Conservation (phyloP, 176 grass and related monocot species). For the Triticum turgidum region DNA sequence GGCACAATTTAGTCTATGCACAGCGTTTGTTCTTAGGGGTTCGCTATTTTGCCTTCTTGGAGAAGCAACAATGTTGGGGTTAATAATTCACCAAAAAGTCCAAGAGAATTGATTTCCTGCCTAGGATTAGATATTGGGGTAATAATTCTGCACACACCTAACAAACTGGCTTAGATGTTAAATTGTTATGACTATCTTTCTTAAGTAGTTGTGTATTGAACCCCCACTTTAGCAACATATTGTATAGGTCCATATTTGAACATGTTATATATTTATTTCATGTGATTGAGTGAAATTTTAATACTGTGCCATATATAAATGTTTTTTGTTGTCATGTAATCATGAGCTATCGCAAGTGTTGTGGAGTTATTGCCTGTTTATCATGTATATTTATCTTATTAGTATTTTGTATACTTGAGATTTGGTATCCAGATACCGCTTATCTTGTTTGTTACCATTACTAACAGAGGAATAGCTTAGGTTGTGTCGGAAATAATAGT, state of each 20-base stretch:
- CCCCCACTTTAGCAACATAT: not conserved
- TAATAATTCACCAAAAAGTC: not conserved
- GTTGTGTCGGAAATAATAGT: not conserved
- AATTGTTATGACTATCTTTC: not conserved
- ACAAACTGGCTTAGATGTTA: not conserved
- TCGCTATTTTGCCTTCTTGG: not conserved
- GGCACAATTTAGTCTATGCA: too few relatives aligned
- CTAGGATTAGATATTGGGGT: not conserved
- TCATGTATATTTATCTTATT: not conserved
- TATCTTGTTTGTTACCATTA: not conserved
- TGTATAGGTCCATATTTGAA: not conserved
- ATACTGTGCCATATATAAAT: not conserved
- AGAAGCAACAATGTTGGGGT: not conserved
- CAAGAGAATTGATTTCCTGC: not conserved
- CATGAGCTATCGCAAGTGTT: not conserved
- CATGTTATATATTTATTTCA: not conserved
- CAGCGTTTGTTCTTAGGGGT: not conserved
- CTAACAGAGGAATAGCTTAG: not conserved
- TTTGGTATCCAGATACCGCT: not conserved
- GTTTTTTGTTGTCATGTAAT: not conserved
- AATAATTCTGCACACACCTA: not conserved
- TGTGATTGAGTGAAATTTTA: constrained; percentile 5
- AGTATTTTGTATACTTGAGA: constrained; percentile 24
- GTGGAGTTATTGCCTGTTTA: not conserved
- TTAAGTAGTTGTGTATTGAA: not conserved